Conservation (phyloP, 83 land plant genomes). For the Picea abies region DNA sequence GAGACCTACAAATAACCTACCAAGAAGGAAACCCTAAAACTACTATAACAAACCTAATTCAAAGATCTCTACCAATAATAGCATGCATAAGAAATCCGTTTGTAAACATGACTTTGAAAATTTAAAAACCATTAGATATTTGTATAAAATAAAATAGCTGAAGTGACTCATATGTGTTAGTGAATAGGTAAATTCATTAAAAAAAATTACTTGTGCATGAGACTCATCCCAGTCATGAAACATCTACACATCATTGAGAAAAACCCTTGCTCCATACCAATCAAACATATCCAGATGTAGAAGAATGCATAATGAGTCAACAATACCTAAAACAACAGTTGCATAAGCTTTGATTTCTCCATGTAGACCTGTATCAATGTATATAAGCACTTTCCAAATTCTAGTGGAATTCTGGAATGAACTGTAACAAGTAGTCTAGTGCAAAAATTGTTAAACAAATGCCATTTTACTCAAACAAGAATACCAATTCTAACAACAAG, state of each 20-base stretch:
- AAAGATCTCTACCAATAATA: too few species aligned
- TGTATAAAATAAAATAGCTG: too few species aligned
- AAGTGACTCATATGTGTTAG: too few species aligned
- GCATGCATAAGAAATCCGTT: too few species aligned
- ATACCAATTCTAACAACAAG: too few species aligned
- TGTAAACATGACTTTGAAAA: too few species aligned
- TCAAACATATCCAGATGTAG: slow-evolving; percentile 6
- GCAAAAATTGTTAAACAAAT: too few species aligned
- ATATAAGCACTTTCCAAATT: slow-evolving; percentile 7
- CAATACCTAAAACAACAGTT: background rate
- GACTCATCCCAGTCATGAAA: background rate
- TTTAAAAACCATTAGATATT: too few species aligned
- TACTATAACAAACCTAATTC: too few species aligned
- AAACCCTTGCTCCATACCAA: slow-evolving; percentile 2
- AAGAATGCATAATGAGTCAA: background rate
- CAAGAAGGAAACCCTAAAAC: too few species aligned
- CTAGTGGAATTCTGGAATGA: background rate
- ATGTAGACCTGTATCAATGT: background rate
- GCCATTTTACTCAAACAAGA: too few species aligned
- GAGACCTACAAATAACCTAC: too few species aligned
- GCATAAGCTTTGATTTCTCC: background rate
- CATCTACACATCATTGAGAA: slow-evolving; percentile 3
- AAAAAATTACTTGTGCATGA: background rate
- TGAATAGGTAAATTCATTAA: background rate
- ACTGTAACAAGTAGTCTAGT: background rate